Evolutionary conservation across 495 filamentous ascomycete species (phyloP), one percentile per base, ranked within the genome.

Genomic region (Daldinia caldariorum): DNA sequence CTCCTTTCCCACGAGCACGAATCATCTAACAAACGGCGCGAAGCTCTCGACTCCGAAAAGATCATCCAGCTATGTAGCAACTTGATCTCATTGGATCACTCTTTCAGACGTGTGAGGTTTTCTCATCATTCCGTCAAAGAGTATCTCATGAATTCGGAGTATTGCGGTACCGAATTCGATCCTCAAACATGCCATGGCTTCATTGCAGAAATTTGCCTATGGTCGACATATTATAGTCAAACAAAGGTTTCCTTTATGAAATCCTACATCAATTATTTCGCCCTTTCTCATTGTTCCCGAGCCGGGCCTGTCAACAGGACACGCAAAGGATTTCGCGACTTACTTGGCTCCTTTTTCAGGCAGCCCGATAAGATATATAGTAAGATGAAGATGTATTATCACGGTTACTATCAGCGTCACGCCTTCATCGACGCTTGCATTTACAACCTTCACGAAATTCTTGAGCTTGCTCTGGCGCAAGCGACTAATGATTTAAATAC

Each of bases 71-170:
- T 47, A 47, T 47, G 43, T n/a, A 47, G 43, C 2, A 47, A 47
- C 3, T 22, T 47, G 43, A 22, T 47, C 2, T 22, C 20, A 10
- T 47, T 47, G 18, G 4, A n/a, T 10, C n/a, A 20, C 32, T 31
- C 31, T 56, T 9, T 6, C 12, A 16, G 14, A 31, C 31, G 6
- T 16, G 54, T 57, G 10, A 57, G 32, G 32, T 57, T 57, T 38
- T 57, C 54, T 16, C 54, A 57, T 20, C 32, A 57, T 18, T 57
- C 54, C n/a, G 54, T 57, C 32, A 57, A 38, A 18, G 54, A 57
- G 32, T 57, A 34, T 34, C 54, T 57, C 2, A 34, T 38, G 54
- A 18, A 57, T 37, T 34, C 54, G 1, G 8, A 37, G 10, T 57
- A 57, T 22, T 37, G 29, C 54, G 31, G 18, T 22, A 16, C n/a